Base-by-base conservation (phyloP, 805 yeast genomes). In the Saccharomycopsis amapae region DNA sequence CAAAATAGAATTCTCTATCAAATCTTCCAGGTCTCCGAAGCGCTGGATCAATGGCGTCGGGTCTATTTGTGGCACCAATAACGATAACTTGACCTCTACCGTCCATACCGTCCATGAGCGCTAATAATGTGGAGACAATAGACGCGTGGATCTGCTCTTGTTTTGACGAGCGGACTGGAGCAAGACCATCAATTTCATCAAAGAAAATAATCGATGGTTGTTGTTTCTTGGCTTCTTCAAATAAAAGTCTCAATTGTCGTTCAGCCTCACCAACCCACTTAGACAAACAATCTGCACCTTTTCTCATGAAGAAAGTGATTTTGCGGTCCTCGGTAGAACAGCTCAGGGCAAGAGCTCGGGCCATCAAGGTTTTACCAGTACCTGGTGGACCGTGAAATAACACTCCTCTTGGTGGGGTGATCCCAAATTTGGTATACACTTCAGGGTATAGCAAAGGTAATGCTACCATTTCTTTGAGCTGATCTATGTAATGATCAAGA, bases 201-300 rank as follows among this genome's bases (percentile, higher is more conserved):
- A 93, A 93, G 62, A 93, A 93, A 13, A 93, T 93, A 46, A 93
- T 90, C 5, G 95, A 78, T 2, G 98, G 98, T 64, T 93, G 98
- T 55, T 88, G 89, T 53, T 85, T 87, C 56, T 83, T 84, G 1
- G 98, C 98, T 63, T 93, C 97, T 65, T 93, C 97, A 61, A 93
- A 93, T 46, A 93, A 66, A 36, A 90, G 67, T 49, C 98, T 69
- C 51, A 93, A 68, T 62, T 93, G 97, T 54, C 98, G 73, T 64
- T 93, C 98, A 4, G 97, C 97, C 63, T 93, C 98, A 57, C 98
- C 98, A 3, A 93, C 97, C 98, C 98, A 93, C 66, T 93, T 93
- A 38, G 96, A 85, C 55, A 93, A 68, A 59, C 95, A 85, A 62
- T 93, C 98, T 0, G 98, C 97, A 53, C 98, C 99, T 61, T 93